Base-by-base conservation (phyloP, 192 early-diverging fungal genomes). In the Physocladia obscura region DNA sequence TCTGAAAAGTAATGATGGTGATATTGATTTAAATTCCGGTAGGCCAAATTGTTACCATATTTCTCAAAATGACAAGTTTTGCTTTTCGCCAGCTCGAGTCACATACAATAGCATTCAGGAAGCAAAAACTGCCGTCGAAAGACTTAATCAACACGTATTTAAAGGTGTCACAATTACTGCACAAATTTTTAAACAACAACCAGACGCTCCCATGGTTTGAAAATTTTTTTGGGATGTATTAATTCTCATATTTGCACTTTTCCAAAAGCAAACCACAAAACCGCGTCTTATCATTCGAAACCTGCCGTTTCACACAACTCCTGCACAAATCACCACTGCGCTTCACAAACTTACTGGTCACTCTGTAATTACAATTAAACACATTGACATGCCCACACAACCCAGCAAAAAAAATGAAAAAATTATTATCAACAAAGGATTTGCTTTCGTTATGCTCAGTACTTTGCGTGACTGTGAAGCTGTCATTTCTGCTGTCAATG, bases 401-500 rank as follows among this genome's bases (percentile, higher is more conserved):
- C 87, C 75, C 32, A 83, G 88, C 37, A 92, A 93, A 30, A 92
- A 90, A 31, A 72, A 92, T n/a, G 11, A 44, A 44, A 44, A 8
- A n/a, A 8, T 13, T 8, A 44, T n/a, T 44, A 44, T n/a, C n/a
- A 44, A 44, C 21, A 79, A 84, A 34, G 95, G 95, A 2, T 95
- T 96, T 85, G 95, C 87, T 17, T 97, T 97, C 79, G 87, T 98
- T 35, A 91, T 95, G 70, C 91, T 91, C 76, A 83, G 80, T 61
- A 87, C 80, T n/a, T 63, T 84, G 34, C 79, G 80, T 27, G 89
- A 93, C 32, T 92, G 91, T 0, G 82, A 87, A 63, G 79, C 82
- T 1, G 91, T 89, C 0, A 81, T 93, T 8, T 77, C 83, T 21
- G 88, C 77, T 27, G 75, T 94, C 76, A 91, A 96, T 77, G 89